A percentile compares a stretch with the other conserved stretches of the same genome.
Conservation (phyloP, 2,329 filamentous ascomycete species). For the Orbilia blumenaviensis region DNA sequence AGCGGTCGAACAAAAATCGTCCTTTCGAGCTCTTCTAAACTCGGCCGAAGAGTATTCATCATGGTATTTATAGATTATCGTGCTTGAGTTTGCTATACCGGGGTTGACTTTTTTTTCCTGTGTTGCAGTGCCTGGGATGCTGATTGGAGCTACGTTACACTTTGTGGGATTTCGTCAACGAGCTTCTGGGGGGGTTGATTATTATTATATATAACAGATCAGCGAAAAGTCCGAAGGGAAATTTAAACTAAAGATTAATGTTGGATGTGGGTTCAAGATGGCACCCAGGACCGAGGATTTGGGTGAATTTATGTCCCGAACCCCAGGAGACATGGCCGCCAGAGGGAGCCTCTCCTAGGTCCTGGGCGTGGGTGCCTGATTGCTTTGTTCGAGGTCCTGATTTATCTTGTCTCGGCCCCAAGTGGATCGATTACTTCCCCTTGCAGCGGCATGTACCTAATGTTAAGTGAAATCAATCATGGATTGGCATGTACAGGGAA, state of each 20-base stretch:
- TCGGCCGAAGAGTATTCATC: conserved; percentile 39
- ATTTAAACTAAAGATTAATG: neutral
- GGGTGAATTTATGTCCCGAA: conserved; percentile 50
- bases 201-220: conserved; percentile 2
- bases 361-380: conserved; percentile 33
- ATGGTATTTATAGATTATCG: neutral
- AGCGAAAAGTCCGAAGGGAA: neutral
- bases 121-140: neutral
- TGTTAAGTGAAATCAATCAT: conserved; percentile 9
- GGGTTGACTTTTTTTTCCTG: neutral
- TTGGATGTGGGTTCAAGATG: conserved; percentile 15
- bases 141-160: conserved; percentile 20
- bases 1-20: conserved; percentile 36
- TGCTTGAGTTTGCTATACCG: neutral
- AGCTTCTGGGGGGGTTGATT: neutral
- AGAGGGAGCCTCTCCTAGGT: conserved; percentile 12
- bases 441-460: conserved; percentile 30
- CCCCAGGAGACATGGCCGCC: conserved; percentile 41
- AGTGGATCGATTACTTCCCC: conserved; percentile 33
- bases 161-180: conserved; percentile 7
- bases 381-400: conserved; percentile 9
- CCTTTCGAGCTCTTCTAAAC: conserved; percentile 41
- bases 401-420: conserved; percentile 17
- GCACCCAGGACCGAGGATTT: conserved; percentile 40
- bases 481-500: conserved; percentile 20